These are phyloP conservation scores for Lepiota subincarnata DNA, from an alignment of 768 basidiomycete genomes.

Conservation along the genomic window DNA sequence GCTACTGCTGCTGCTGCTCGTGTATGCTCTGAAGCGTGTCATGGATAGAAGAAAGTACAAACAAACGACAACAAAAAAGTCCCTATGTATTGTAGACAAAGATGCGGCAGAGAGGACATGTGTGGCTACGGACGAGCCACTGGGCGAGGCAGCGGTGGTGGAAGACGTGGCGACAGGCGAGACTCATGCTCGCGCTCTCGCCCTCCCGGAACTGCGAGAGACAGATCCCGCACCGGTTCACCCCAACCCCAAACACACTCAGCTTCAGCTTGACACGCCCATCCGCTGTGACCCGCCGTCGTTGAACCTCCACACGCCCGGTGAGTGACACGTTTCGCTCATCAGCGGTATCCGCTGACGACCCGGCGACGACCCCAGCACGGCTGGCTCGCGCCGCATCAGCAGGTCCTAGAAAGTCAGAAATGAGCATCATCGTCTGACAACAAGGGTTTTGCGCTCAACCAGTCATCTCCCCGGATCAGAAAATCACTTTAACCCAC, in stretches of 20 bases:
- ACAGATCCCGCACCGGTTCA: conserved; percentile 74
- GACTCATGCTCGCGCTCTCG: conserved; percentile 53
- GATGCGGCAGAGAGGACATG: conserved; percentile 66
- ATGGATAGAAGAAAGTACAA: conserved; percentile 27
- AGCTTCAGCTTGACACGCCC: conserved; percentile 73
- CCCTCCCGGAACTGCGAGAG: conserved; percentile 61
- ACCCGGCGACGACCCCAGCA: background rate
- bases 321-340: conserved; percentile 29
- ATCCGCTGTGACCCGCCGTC: conserved; percentile 54
- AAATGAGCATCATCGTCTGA: conserved; percentile 13
- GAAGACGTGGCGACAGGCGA: conserved; percentile 60
- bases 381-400: conserved; percentile 7
- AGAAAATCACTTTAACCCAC: conserved; percentile 4
- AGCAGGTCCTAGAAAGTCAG: conserved; percentile 12
- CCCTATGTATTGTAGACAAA: conserved; percentile 31
- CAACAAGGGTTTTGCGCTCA: background rate
- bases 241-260: conserved; percentile 53
- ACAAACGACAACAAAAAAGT: conserved; percentile 19
- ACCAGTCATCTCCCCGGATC: background rate
- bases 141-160: conserved; percentile 60
- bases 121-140: conserved; percentile 57
- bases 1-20: conserved; percentile 60
- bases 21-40: conserved; percentile 67
- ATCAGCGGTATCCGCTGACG: conserved; percentile 7
- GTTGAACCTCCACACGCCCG: conserved; percentile 51